phyloP scores from a whole-genome alignment of 495 filamentous ascomycete genomes.

The Venustampulla echinocandica region DNA sequence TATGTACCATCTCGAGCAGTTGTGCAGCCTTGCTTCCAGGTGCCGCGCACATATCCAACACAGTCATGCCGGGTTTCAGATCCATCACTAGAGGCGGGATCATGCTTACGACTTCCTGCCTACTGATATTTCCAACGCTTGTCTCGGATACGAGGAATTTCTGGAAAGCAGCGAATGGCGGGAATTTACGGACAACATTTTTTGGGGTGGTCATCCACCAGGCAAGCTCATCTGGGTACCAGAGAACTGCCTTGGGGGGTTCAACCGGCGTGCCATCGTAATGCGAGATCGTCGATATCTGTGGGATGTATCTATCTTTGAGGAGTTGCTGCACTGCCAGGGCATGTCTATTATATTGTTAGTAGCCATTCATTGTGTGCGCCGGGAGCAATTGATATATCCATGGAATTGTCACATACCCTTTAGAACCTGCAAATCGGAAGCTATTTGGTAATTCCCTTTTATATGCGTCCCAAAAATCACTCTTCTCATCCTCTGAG shows the following conservation, averaged over 20 bases:
- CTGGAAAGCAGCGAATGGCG: slow-evolving; percentile 89
- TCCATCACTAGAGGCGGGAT: slow-evolving; percentile 94
- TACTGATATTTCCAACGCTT: slow-evolving; percentile 89
- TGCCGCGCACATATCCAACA: slow-evolving; percentile 91
- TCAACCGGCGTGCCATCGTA: slow-evolving; percentile 73
- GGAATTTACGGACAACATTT: slow-evolving; percentile 80
- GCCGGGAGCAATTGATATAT: too few species aligned
- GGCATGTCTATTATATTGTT: slow-evolving; percentile 52
- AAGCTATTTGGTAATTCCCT: slow-evolving; percentile 91
- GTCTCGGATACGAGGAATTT: slow-evolving; percentile 98
- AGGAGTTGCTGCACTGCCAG: slow-evolving; percentile 77
- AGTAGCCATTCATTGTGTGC: background rate
- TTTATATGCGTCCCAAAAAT: slow-evolving; percentile 74
- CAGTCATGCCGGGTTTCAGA: slow-evolving; percentile 78
- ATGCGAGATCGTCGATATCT: slow-evolving; percentile 67
- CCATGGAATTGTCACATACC: too few species aligned
- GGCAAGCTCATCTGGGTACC: slow-evolving; percentile 89
- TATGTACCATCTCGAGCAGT: slow-evolving; percentile 86
- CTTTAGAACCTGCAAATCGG: slow-evolving; percentile 87
- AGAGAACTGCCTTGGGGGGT: slow-evolving; percentile 68
- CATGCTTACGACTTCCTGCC: slow-evolving; percentile 97
- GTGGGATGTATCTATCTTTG: slow-evolving; percentile 78
- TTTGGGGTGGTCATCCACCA: slow-evolving; percentile 97
- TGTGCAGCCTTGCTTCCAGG: slow-evolving; percentile 96
- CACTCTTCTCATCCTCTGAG: slow-evolving; percentile 58